Evolutionary conservation across 2,329 filamentous ascomycete genomes (phyloP).

Genomic region (Capronia coronata): DNA sequence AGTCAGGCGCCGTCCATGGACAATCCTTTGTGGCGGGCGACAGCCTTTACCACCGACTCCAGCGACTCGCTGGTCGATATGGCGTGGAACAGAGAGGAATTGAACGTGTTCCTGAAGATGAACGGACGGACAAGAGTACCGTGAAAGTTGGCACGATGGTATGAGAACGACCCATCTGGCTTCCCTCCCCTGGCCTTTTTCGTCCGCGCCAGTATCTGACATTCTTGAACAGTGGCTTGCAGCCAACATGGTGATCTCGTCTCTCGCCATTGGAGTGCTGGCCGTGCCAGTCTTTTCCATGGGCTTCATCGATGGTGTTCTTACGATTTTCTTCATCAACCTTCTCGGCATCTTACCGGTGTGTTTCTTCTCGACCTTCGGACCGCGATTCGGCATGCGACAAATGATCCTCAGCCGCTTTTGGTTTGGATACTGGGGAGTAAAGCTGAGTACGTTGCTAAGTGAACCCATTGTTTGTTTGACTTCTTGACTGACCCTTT

Average conservation of each 20-base stretch:
- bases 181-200: too few species aligned
- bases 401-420: slow-evolving; percentile 76
- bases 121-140: slow-evolving; percentile 59
- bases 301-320: slow-evolving; percentile 65
- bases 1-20: slow-evolving; percentile 48
- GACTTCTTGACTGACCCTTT: slow-evolving; percentile 4
- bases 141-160: slow-evolving; percentile 67
- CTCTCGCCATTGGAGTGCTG: slow-evolving; percentile 68
- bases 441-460: slow-evolving; percentile 62
- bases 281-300: slow-evolving; percentile 62
- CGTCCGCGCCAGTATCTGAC: too few species aligned
- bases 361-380: slow-evolving; percentile 71
- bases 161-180: too few species aligned
- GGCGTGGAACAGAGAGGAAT: slow-evolving; percentile 69
- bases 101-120: slow-evolving; percentile 64
- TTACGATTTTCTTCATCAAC: slow-evolving; percentile 70
- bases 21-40: slow-evolving; percentile 55
- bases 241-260: slow-evolving; percentile 70
- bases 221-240: slow-evolving; percentile 57
- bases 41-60: slow-evolving; percentile 52
- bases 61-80: slow-evolving; percentile 57
- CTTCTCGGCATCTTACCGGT: slow-evolving; percentile 65
- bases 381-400: slow-evolving; percentile 65
- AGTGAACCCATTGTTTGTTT: neutral
- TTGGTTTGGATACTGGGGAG: slow-evolving; percentile 67